Evolutionary conservation across 2,329 filamentous ascomycete species (phyloP), one percentile per base, ranked within the genome.

Genomic region (Colletotrichum paranaense): DNA sequence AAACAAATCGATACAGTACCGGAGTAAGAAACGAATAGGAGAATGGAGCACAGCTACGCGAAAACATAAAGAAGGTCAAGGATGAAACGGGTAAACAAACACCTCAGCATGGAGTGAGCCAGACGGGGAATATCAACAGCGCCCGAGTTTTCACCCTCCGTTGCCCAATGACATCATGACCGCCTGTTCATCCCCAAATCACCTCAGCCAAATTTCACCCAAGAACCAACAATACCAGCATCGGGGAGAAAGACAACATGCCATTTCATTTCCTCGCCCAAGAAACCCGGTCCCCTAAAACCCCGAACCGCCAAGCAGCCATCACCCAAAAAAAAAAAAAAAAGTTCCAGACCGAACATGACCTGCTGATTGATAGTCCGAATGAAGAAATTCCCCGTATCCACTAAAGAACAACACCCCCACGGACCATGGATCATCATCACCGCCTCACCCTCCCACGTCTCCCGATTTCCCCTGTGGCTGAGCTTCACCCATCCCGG

Each of bases 161-260:
- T n/a, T 57, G 46, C 4, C 14, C n/a, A 53, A 69, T 71, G 71
- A 73, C 71, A 62, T 73, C 56, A 73, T 32, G 32, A 66, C 60
- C 70, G 30, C 26, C 55, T 65, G 69, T 68, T 64, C 30, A 57
- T 32, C 57, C 57, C 58, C 42, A 19, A 57, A 60, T 62, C 70
- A 65, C 55, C 60, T 73, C 59, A 65, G 46, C 26, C 11, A 64
- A 46, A 60, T 60, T 49, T 53, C 19, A 6, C 42, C 66, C 26
- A 52, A 53, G 22, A 22, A 58, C 12, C 52, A 35, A 68, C 38
- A 57, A 52, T 57, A 62, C 46, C 62, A 32, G 55, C 59, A 67
- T 46, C 32, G 32, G 42, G 30, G 3, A 22, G 24, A 32, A 4
- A 9, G 8, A 12, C 16, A 62, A 24, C 58, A 62, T 72, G 64